Percentiles rank a stretch among this genome's conserved stretches.
phyloP scores from a whole-genome alignment of 352 stramenopile genomes.

The Globisporangium lucens region DNA sequence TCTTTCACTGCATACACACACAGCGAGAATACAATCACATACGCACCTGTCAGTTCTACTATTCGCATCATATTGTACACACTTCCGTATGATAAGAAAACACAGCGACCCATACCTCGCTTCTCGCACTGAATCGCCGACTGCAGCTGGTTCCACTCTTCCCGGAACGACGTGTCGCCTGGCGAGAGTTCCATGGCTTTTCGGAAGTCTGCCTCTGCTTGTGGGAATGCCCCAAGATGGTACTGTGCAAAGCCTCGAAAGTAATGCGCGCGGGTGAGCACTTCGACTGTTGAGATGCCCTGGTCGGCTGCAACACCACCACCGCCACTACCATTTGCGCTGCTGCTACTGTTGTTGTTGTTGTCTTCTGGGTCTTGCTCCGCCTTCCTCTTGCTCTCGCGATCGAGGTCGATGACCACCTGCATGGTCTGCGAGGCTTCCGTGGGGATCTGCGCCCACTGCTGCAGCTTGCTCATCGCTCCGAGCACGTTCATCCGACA shows the following conservation, averaged over 20 bases:
- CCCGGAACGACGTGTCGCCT: slow-evolving; percentile 40
- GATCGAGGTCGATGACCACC: slow-evolving; percentile 43
- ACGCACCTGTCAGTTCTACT: not conserved
- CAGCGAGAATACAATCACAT: not conserved
- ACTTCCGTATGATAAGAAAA: not conserved
- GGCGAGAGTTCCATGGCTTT: slow-evolving; percentile 51
- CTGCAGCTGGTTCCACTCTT: slow-evolving; percentile 55
- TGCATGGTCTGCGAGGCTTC: slow-evolving; percentile 46
- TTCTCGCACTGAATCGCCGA: slow-evolving; percentile 40
- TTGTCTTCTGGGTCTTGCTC: slow-evolving; percentile 6
- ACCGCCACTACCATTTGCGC: not conserved
- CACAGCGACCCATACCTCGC: slow-evolving; percentile 15
- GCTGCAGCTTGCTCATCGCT: slow-evolving; percentile 51
- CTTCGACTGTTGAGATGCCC: slow-evolving; percentile 8
- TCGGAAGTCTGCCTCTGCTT: slow-evolving; percentile 49
- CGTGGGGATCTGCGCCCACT: slow-evolving; percentile 43
- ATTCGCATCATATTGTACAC: not conserved
- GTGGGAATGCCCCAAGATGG: slow-evolving; percentile 30
- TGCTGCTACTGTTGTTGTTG: not conserved
- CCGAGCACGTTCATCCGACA: slow-evolving; percentile 69
- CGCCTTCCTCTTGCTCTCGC: slow-evolving; percentile 18
- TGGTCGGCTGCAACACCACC: not conserved
- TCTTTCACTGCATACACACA: slow-evolving; percentile 36
- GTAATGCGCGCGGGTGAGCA: slow-evolving; percentile 49
- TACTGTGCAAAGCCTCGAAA: slow-evolving; percentile 65